Evolutionary conservation across 2,329 filamentous ascomycete species (phyloP), one percentile per base, ranked within the genome.

Genomic region (Dactylellina parvicollis): DNA sequence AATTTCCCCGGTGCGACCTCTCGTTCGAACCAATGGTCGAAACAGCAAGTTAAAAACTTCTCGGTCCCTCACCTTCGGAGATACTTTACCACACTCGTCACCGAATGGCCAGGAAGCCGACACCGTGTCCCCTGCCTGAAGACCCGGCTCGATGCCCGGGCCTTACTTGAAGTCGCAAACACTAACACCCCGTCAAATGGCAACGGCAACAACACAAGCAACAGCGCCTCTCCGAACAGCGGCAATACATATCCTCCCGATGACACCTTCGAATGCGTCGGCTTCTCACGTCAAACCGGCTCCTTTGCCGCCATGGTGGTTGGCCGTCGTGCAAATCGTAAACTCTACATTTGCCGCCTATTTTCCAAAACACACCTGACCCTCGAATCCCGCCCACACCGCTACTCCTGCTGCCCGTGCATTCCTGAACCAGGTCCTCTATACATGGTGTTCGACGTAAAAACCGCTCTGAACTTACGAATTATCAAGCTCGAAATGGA

Each of bases 91-190:
- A 65, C 73, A n/a, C 62, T 75, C 5, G 54, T 77, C 20, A 70
- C 62, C 12, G 75, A 75, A 52, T 76, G 75, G 74, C 70, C 75
- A 2, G 74, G 74, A 16, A 77, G 76, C 36, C 72, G 56, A 4
- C 71, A 75, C 22, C 74, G 76, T 50, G 70, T 76, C 66, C 57
- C 75, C 9, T 76, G 64, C 36, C 64, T 69, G 16, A 76, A 75
- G 20, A 56, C 72, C 12, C 54, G 69, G 8, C 50, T 77, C 14
- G 75, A 77, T 24, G 60, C 75, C 42, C 73, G 75, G 9, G 24
- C 66, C 32, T 42, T 76, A 8, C 56, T 74, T 18, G 70, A 74
- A 18, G 24, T 62, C 34, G 9, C 61, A 5, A 74, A 67, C 28
- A 28, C 46, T n/a, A 62, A 36, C 26, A 59, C 47, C 8, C 12